These are phyloP conservation scores for Didymella pinodella DNA, from an alignment of 2,329 filamentous ascomycete species.

Conservation along the genomic window DNA sequence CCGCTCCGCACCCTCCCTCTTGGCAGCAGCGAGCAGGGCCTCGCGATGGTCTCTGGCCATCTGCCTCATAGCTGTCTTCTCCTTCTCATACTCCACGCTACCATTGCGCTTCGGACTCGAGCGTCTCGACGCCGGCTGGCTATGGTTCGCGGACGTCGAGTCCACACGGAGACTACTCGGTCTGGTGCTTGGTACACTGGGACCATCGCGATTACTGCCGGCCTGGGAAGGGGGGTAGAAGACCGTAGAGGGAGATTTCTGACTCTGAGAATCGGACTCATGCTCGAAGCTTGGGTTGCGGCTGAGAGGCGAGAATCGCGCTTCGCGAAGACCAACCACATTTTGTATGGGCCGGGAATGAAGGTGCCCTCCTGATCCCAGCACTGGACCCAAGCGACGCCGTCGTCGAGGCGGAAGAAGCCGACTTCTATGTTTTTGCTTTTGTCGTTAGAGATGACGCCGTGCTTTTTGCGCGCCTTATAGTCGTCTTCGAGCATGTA, in stretches of 20 bases:
- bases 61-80: slow-evolving; percentile 35
- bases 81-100: slow-evolving; percentile 42
- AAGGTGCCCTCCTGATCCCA: slow-evolving; percentile 61
- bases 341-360: slow-evolving; percentile 59
- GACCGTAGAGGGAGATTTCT: slow-evolving; percentile 43
- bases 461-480: slow-evolving; percentile 56
- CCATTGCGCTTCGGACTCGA: slow-evolving; percentile 41
- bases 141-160: slow-evolving; percentile 31
- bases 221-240: slow-evolving; percentile 32
- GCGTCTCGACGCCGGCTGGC: slow-evolving; percentile 37
- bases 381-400: slow-evolving; percentile 58
- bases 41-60: slow-evolving; percentile 42
- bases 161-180: slow-evolving; percentile 39
- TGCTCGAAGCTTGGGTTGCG: slow-evolving; percentile 36
- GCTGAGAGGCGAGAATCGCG: too few species aligned
- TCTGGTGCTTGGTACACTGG: slow-evolving; percentile 38
- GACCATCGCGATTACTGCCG: slow-evolving; percentile 37
- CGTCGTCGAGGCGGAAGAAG: slow-evolving; percentile 61
- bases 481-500: slow-evolving; percentile 59
- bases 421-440: slow-evolving; percentile 51
- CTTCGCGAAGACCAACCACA: too few species aligned
- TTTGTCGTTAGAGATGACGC: slow-evolving; percentile 51
- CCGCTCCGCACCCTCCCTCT: slow-evolving; percentile 4
- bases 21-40: slow-evolving; percentile 26
- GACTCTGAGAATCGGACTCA: slow-evolving; percentile 31